A percentile compares a stretch with the other conserved stretches of the same genome.
Evolutionary conservation across 2,329 filamentous ascomycete species (phyloP).

Genomic region (Sclerotinia minor): DNA sequence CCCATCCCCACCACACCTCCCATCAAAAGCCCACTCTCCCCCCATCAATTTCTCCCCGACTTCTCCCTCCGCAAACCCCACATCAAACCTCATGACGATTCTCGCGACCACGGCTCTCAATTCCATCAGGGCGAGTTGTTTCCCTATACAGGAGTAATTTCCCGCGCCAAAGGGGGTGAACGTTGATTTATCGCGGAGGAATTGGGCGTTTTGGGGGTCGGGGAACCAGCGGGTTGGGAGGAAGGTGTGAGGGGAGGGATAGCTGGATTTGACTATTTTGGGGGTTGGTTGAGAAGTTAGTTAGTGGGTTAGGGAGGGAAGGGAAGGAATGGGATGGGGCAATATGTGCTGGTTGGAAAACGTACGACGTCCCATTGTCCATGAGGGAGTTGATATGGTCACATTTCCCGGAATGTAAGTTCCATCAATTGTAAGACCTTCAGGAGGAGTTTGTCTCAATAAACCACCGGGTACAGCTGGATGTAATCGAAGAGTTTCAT

Average conservation of each 20-base stretch:
- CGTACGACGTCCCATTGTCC: slow-evolving; percentile 29
- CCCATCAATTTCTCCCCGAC: not conserved
- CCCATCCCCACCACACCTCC: not conserved
- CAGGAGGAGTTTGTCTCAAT: slow-evolving; percentile 43
- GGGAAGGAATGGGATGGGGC: too few species aligned
- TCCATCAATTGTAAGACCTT: slow-evolving; percentile 37
- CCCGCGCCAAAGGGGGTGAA: slow-evolving; percentile 39
- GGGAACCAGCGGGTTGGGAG: slow-evolving; percentile 41
- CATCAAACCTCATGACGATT: not conserved
- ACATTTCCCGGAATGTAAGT: slow-evolving; percentile 27
- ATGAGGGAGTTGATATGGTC: slow-evolving; percentile 26
- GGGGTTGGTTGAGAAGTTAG: too few species aligned
- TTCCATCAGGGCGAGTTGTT: slow-evolving; percentile 41
- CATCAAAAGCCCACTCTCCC: not conserved
- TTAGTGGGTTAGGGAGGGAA: too few species aligned
- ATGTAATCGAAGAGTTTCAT: slow-evolving; percentile 31
- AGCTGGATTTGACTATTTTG: slow-evolving; percentile 17
- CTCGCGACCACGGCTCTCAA: slow-evolving; percentile 37
- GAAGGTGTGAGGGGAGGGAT: slow-evolving; percentile 33
- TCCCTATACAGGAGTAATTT: slow-evolving; percentile 40
- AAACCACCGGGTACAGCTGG: slow-evolving; percentile 29
- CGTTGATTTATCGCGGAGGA: slow-evolving; percentile 33
- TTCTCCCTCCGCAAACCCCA: not conserved
- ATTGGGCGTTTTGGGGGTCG: slow-evolving; percentile 21
- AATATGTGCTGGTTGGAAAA: too few species aligned